Evolutionary conservation across 805 yeast genomes (phyloP).

Genomic region (Pichia eremophila): DNA sequence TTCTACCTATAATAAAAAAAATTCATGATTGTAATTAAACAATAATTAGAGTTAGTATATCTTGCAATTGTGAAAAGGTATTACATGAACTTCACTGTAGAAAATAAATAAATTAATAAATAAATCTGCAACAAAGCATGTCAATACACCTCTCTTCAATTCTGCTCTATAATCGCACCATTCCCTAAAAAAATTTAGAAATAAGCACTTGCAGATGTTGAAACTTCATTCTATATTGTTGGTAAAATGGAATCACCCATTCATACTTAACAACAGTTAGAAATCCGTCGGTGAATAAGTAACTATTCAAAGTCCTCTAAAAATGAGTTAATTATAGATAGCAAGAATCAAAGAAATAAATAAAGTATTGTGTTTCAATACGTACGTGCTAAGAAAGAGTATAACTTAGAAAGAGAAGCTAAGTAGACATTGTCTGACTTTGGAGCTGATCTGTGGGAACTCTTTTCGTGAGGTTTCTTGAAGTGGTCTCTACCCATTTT

Average conservation of each 20-base stretch:
- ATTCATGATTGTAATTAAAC: not conserved
- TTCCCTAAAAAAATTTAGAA: not conserved
- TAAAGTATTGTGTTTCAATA: conserved; percentile 22
- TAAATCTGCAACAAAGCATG: not conserved
- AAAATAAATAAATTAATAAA: not conserved
- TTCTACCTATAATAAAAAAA: conserved; percentile 60
- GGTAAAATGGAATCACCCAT: not conserved
- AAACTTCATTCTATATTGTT: not conserved
- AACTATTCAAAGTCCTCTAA: not conserved
- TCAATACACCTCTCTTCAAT: conserved; percentile 10
- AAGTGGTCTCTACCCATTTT: conserved; percentile 97
- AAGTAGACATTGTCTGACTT: conserved; percentile 99
- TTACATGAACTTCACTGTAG: not conserved
- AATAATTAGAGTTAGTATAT: conserved; percentile 2
- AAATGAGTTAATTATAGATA: conserved; percentile 7
- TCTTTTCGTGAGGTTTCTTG: conserved; percentile 91
- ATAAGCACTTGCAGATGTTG: conserved; percentile 25
- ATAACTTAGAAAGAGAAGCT: conserved; percentile 93
- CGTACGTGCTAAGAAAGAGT: conserved; percentile 99
- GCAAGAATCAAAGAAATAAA: conserved; percentile 18
- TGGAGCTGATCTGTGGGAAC: conserved; percentile 98
- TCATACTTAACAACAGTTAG: not conserved
- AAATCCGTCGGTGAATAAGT: not conserved
- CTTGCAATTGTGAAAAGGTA: conserved; percentile 6
- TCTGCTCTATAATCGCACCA: conserved; percentile 45